These are phyloP conservation scores for Xerocomus spinulosus DNA, from an alignment of 768 basidiomycete species.

Conservation along the genomic window DNA sequence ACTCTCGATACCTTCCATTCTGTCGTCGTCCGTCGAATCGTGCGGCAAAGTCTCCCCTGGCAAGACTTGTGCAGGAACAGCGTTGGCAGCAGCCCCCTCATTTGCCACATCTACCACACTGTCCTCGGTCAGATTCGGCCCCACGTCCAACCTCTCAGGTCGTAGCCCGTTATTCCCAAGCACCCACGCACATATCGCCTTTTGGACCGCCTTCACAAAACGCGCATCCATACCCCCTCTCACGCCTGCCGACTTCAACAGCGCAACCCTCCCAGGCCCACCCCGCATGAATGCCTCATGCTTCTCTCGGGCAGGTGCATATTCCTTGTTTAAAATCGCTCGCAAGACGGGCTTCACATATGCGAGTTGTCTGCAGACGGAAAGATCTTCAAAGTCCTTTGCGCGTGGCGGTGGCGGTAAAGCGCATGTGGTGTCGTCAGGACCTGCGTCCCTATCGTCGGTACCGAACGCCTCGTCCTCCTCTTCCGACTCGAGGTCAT, in stretches of 20 bases:
- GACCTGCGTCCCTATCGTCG: constrained; percentile 31
- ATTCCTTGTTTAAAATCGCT: constrained; percentile 54
- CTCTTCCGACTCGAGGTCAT: constrained; percentile 28
- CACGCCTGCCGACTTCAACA: constrained; percentile 31
- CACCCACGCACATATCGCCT: constrained; percentile 26
- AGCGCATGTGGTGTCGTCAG: constrained; percentile 13
- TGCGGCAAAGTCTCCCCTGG: not conserved
- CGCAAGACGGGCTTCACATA: constrained; percentile 61
- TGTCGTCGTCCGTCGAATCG: constrained; percentile 5
- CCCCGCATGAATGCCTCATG: constrained; percentile 59
- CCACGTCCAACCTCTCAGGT: constrained; percentile 8
- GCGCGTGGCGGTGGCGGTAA: constrained; percentile 40
- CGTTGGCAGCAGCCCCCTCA: not conserved
- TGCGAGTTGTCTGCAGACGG: constrained; percentile 54
- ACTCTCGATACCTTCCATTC: constrained; percentile 20
- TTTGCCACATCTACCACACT: too few species aligned
- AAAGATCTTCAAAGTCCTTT: constrained; percentile 43
- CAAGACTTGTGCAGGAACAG: not conserved
- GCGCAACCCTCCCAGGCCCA: constrained; percentile 39
- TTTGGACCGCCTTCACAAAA: constrained; percentile 38
- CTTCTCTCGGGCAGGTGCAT: constrained; percentile 45
- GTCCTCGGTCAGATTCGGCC: not conserved
- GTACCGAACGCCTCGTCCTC: constrained; percentile 20
- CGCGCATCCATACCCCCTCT: constrained; percentile 36
- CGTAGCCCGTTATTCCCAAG: constrained; percentile 15